These are phyloP conservation scores for Colletotrichum euphorbiae DNA, from an alignment of 2,329 filamentous ascomycete species.

Conservation along the genomic window DNA sequence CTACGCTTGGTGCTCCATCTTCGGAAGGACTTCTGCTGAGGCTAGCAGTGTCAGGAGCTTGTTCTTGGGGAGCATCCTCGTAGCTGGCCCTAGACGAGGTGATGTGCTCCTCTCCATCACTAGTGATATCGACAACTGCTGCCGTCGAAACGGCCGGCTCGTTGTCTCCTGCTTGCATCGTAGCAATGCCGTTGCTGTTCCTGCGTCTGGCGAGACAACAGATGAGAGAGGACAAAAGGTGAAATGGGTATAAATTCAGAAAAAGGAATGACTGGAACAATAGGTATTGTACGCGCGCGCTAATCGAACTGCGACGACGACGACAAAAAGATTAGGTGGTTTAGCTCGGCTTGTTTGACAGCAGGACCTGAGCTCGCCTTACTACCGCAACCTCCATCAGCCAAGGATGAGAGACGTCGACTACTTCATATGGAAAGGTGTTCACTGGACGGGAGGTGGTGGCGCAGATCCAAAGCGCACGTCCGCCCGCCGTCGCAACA, in stretches of 20 bases:
- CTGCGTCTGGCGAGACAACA: not conserved
- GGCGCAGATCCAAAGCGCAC: slow-evolving; percentile 34
- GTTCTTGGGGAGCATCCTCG: slow-evolving; percentile 36
- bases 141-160: slow-evolving; percentile 22
- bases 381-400: not conserved
- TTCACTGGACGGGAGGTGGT: slow-evolving; percentile 12
- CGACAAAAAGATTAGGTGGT: slow-evolving; percentile 13
- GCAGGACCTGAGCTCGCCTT: slow-evolving; percentile 30
- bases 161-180: slow-evolving; percentile 20
- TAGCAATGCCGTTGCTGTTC: not conserved
- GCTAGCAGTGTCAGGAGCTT: not conserved
- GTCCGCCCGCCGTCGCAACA: slow-evolving; percentile 36
- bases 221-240: not conserved
- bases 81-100: slow-evolving; percentile 35
- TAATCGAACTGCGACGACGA: slow-evolving; percentile 26
- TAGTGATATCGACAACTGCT: slow-evolving; percentile 15
- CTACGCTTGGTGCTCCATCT: slow-evolving; percentile 23
- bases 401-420: slow-evolving; percentile 15
- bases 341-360: slow-evolving; percentile 15
- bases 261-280: slow-evolving; percentile 25
- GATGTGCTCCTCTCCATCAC: slow-evolving; percentile 26
- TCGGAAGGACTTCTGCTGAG: slow-evolving; percentile 6
- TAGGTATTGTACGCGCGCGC: slow-evolving; percentile 27
- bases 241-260: not conserved
- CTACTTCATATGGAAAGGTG: slow-evolving; percentile 39